These are phyloP conservation scores for Candida alai DNA, from an alignment of 805 yeast genomes.

Conservation along the genomic window DNA sequence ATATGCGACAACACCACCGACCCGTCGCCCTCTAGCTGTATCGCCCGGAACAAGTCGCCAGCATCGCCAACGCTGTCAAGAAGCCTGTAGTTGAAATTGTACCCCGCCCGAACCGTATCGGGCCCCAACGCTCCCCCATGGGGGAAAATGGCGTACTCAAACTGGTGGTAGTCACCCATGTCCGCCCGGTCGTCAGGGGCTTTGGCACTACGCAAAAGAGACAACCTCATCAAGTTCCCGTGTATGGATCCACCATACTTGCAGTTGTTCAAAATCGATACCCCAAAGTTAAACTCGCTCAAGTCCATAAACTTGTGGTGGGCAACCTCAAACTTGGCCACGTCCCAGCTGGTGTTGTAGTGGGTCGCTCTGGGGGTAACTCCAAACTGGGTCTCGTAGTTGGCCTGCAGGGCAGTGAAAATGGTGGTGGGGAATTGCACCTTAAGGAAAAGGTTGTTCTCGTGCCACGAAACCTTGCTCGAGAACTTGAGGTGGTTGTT, in stretches of 20 bases:
- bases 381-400: conserved; percentile 94
- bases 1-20: conserved; percentile 69
- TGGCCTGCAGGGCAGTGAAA: conserved; percentile 63
- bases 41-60: conserved; percentile 15
- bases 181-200: conserved; percentile 95
- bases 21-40: conserved; percentile 42
- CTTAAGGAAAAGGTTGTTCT: conserved; percentile 80
- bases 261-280: conserved; percentile 73
- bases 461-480: conserved; percentile 75
- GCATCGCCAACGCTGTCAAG: conserved; percentile 16
- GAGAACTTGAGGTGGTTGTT: conserved; percentile 35
- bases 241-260: conserved; percentile 93
- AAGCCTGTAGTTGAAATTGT: conserved; percentile 67
- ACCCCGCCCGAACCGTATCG: conserved; percentile 68
- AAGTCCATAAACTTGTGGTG: conserved; percentile 92
- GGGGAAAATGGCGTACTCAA: conserved; percentile 81
- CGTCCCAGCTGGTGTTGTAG: conserved; percentile 93
- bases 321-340: conserved; percentile 93
- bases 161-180: conserved; percentile 73
- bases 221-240: conserved; percentile 86
- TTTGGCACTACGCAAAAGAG: conserved; percentile 85
- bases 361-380: conserved; percentile 90
- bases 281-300: conserved; percentile 85
- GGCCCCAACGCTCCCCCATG: conserved; percentile 65
- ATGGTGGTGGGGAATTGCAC: conserved; percentile 93